Conservation (phyloP, 192 early-diverging fungal genomes). For the Geranomyces variabilis region DNA sequence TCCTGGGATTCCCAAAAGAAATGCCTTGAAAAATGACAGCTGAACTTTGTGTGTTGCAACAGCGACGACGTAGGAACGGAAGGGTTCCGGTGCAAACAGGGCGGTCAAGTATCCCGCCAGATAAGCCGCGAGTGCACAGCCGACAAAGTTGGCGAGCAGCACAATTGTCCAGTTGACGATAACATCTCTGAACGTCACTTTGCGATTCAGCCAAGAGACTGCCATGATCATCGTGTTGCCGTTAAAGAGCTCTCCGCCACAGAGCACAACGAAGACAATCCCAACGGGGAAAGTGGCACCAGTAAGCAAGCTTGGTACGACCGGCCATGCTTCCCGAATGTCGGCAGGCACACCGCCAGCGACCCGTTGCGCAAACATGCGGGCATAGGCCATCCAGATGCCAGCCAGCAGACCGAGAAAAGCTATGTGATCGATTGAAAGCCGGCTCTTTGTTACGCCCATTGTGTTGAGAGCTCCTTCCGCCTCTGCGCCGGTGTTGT, state of each 20-base stretch:
- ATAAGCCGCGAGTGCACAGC: conserved; percentile 25
- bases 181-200: conserved; percentile 24
- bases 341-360: conserved; percentile 33
- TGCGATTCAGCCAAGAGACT: conserved; percentile 29
- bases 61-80: conserved; percentile 28
- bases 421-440: conserved; percentile 10
- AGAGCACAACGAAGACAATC: conserved; percentile 41
- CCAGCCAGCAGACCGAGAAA: conserved; percentile 32
- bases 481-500: conserved; percentile 33
- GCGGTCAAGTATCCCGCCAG: conserved; percentile 35
- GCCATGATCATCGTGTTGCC: conserved; percentile 44
- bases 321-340: conserved; percentile 30
- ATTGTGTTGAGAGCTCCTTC: conserved; percentile 13
- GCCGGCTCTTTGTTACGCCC: conserved; percentile 12
- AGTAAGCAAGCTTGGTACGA: conserved; percentile 28
- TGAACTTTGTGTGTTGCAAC: conserved; percentile 29
- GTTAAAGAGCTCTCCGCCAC: conserved; percentile 44
- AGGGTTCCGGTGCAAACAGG: conserved; percentile 35
- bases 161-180: conserved; percentile 39
- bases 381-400: conserved; percentile 31
- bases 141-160: conserved; percentile 36
- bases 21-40: conserved; percentile 29
- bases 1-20: conserved; percentile 38
- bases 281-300: conserved; percentile 38
- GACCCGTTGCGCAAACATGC: conserved; percentile 31